A percentile compares a stretch with the other conserved stretches of the same genome.
phyloP scores from a whole-genome alignment of 2,329 filamentous ascomycete species.

The Endothia cerciana region DNA sequence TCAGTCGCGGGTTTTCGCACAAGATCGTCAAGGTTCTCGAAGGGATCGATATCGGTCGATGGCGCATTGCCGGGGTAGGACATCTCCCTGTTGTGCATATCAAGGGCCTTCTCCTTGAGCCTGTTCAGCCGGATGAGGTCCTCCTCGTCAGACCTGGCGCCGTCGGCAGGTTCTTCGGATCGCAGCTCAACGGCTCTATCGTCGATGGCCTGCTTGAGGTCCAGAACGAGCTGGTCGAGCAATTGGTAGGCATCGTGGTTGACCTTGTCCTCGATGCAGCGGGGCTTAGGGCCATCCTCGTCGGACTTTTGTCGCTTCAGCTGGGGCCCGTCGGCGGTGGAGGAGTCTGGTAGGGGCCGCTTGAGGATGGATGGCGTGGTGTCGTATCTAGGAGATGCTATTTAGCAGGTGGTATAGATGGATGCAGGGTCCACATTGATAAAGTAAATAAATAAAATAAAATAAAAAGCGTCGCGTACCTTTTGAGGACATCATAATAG shows the following conservation, averaged over 20 bases:
- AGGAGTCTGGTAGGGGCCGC: conserved; percentile 51
- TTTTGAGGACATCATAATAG: conserved; percentile 47
- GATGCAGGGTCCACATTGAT: conserved; percentile 3
- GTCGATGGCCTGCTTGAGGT: conserved; percentile 46
- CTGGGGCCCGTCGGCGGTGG: conserved; percentile 54
- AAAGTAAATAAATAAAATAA: not conserved
- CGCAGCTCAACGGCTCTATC: conserved; percentile 52
- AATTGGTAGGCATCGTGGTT: conserved; percentile 56
- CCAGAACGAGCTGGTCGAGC: conserved; percentile 67
- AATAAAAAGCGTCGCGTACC: conserved; percentile 40
- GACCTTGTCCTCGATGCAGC: conserved; percentile 59
- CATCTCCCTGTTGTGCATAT: conserved; percentile 65
- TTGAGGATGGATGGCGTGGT: conserved; percentile 58
- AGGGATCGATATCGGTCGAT: conserved; percentile 37
- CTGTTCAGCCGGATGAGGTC: conserved; percentile 51
- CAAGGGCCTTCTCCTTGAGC: conserved; percentile 67
- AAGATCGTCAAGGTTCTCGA: conserved; percentile 43
- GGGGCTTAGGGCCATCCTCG: conserved; percentile 41
- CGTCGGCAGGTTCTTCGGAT: conserved; percentile 37
- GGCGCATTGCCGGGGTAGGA: conserved; percentile 50
- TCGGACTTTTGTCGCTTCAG: conserved; percentile 64
- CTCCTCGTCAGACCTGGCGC: conserved; percentile 38
- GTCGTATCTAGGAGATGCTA: conserved; percentile 52
- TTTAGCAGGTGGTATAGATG: not conserved
- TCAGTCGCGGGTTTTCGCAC: conserved; percentile 44